A percentile compares a stretch with the other conserved stretches of the same genome.
Conservation (phyloP, 257 asterid genomes). For the Solanum pennellii region DNA sequence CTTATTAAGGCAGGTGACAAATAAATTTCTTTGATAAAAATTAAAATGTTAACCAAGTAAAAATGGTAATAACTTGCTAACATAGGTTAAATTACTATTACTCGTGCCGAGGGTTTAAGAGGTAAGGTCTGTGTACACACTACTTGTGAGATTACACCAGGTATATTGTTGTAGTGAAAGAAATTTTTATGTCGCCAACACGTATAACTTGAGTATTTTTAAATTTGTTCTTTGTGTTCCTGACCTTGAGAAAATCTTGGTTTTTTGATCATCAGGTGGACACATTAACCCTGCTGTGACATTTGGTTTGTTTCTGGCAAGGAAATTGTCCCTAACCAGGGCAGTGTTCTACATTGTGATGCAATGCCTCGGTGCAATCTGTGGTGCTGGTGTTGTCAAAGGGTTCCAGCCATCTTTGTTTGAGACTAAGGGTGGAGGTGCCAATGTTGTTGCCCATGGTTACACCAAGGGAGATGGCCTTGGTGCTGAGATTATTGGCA, state of each 20-base stretch:
- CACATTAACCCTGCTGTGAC: slow-evolving; percentile 85
- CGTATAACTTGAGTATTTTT: not conserved
- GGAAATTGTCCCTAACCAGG: slow-evolving; percentile 60
- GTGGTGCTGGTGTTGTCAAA: slow-evolving; percentile 78
- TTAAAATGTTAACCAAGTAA: not conserved
- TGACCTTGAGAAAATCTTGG: not conserved
- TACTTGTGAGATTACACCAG: too few relatives aligned
- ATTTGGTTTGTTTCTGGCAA: slow-evolving; percentile 68
- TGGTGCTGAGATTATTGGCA: slow-evolving; percentile 75
- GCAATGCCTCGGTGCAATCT: slow-evolving; percentile 79
- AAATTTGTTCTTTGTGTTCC: not conserved
- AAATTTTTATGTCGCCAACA: not conserved
- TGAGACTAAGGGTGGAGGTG: slow-evolving; percentile 49
- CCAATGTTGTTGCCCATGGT: slow-evolving; percentile 50
- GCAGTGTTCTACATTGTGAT: slow-evolving; percentile 63
- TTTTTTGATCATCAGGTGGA: slow-evolving; percentile 41
- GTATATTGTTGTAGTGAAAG: not conserved
- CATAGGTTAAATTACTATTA: not conserved
- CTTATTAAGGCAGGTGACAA: not conserved
- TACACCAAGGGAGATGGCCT: slow-evolving; percentile 71
- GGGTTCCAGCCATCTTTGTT: slow-evolving; percentile 52
- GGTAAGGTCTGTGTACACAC: not conserved
- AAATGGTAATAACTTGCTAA: not conserved
- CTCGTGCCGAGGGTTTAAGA: not conserved
- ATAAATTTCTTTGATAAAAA: not conserved